Evolutionary conservation across 805 yeast species (phyloP).

Genomic region (Starmerella potacharoeniae): DNA sequence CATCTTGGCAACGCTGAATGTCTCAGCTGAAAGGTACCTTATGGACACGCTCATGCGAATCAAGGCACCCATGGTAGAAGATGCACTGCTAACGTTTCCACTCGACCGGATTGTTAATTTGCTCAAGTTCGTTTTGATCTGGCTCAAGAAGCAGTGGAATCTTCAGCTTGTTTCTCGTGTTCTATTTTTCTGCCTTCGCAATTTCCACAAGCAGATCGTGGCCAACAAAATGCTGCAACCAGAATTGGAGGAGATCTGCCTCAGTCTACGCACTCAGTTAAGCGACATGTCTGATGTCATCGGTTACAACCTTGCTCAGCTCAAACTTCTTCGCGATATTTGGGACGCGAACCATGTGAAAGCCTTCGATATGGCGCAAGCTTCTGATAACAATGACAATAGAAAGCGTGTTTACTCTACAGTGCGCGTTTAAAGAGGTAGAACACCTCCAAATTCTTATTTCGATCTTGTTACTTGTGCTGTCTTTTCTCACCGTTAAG

Average conservation of each 20-base stretch:
- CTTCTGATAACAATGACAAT: not conserved
- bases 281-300: conserved; percentile 43
- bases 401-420: conserved; percentile 9
- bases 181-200: conserved; percentile 58
- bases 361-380: not conserved
- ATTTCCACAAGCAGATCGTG: conserved; percentile 70
- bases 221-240: conserved; percentile 39
- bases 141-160: conserved; percentile 46
- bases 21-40: conserved; percentile 68
- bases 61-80: conserved; percentile 78
- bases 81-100: conserved; percentile 82
- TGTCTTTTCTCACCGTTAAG: not conserved
- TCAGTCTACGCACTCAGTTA: conserved; percentile 48
- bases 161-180: conserved; percentile 61
- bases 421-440: not conserved
- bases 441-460: too few relatives aligned
- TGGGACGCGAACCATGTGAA: conserved; percentile 60
- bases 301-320: conserved; percentile 78
- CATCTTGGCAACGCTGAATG: conserved; percentile 58
- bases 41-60: conserved; percentile 59
- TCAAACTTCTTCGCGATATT: conserved; percentile 58
- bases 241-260: conserved; percentile 47
- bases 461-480: too few relatives aligned
- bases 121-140: conserved; percentile 59
- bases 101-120: conserved; percentile 69